These are phyloP conservation scores for Globisporangium echinulatum DNA, from an alignment of 352 stramenopile genomes.

Conservation along the genomic window DNA sequence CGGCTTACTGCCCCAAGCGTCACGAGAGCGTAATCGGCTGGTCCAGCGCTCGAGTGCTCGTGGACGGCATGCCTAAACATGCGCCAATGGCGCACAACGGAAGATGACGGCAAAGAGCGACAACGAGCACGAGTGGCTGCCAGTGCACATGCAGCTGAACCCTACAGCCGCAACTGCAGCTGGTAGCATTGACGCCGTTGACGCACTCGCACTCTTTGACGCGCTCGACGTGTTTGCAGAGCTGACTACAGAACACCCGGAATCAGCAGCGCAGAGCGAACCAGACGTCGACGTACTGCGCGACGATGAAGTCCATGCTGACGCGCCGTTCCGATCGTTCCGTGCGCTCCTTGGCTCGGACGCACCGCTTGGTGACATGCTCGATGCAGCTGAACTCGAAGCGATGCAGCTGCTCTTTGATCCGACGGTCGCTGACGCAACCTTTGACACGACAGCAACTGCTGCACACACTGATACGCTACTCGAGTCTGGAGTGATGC, in stretches of 20 bases:
- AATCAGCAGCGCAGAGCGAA: background rate
- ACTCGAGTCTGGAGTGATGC: no score
- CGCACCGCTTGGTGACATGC: no score
- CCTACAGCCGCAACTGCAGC: background rate
- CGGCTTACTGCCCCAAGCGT: background rate
- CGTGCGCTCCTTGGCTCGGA: slow-evolving; percentile 1
- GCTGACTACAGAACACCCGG: background rate
- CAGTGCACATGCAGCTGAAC: background rate
- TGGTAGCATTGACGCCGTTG: background rate
- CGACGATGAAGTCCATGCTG: background rate
- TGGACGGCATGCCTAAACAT: no score
- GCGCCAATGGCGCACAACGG: background rate
- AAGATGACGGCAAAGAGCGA: background rate
- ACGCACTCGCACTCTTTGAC: slow-evolving; percentile 6
- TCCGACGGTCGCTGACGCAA: background rate
- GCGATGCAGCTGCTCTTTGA: background rate
- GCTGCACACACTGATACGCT: no score
- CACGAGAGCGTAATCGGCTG: background rate
- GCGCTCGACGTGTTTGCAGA: slow-evolving; percentile 1
- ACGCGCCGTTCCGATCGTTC: background rate
- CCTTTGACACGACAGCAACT: no score
- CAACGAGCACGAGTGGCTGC: background rate
- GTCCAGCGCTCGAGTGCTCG: background rate
- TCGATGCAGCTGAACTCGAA: background rate
- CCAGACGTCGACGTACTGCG: background rate